Conservation (phyloP, 2,329 filamentous ascomycete species). For the Monosporascus sp. region DNA sequence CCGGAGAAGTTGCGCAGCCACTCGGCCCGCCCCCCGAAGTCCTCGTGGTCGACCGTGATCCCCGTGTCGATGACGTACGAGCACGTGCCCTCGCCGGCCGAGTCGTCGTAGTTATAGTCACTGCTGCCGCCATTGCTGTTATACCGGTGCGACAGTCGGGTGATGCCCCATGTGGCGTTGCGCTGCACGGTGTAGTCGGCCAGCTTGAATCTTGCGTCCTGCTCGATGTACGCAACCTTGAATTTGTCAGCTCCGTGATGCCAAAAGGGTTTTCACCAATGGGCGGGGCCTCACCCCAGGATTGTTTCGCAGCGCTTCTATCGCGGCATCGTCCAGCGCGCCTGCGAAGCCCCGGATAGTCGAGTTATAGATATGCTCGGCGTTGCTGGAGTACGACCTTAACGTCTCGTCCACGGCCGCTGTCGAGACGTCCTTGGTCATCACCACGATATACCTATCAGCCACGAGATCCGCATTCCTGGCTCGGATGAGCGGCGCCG, state of each 20-base stretch:
- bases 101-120: not conserved
- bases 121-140: not conserved
- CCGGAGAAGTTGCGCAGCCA: not conserved
- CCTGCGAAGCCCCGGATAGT: not conserved
- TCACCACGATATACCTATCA: not conserved
- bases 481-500: not conserved
- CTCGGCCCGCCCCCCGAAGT: not conserved
- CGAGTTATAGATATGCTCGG: not conserved
- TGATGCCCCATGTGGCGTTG: not conserved
- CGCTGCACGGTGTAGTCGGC: not conserved
- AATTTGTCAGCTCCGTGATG: not conserved
- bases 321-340: not conserved
- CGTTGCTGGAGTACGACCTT: not conserved
- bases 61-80: not conserved
- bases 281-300: not conserved
- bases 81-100: not conserved
- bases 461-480: not conserved
- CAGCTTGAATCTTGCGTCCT: not conserved
- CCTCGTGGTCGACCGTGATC: not conserved
- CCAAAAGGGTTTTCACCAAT: no score
- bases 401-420: not conserved
- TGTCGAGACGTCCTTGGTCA: not conserved
- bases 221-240: not conserved
- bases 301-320: not conserved
- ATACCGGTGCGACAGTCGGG: not conserved